These are phyloP conservation scores for Drechslerella stenobrocha DNA, from an alignment of 2,329 filamentous ascomycete genomes.

Conservation along the genomic window DNA sequence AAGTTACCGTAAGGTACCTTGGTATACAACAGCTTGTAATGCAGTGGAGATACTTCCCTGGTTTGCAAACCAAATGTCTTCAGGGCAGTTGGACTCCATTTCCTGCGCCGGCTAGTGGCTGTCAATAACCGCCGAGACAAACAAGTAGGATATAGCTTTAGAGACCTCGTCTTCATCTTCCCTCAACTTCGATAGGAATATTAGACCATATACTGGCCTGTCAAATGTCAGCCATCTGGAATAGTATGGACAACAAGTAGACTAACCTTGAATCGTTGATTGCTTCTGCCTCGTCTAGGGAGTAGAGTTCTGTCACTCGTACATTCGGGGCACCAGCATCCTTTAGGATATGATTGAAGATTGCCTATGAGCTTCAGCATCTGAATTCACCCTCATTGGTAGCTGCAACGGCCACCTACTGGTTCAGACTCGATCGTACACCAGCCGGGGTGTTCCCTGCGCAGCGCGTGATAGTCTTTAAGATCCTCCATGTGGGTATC, in stretches of 20 bases:
- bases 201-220: slow-evolving; percentile 77
- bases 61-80: slow-evolving; percentile 88
- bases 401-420: too few species aligned
- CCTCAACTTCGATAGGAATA: slow-evolving; percentile 80
- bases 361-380: slow-evolving; percentile 61
- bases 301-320: slow-evolving; percentile 75
- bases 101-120: slow-evolving; percentile 55
- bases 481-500: slow-evolving; percentile 22
- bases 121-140: background rate
- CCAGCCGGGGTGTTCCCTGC: slow-evolving; percentile 47
- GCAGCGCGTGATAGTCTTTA: slow-evolving; percentile 12
- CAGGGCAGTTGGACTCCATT: slow-evolving; percentile 62
- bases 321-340: slow-evolving; percentile 75
- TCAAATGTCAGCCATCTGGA: slow-evolving; percentile 6
- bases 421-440: slow-evolving; percentile 50
- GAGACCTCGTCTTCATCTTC: slow-evolving; percentile 59
- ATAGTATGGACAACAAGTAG: slow-evolving; percentile 2
- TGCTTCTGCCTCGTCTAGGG: slow-evolving; percentile 68
- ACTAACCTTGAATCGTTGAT: slow-evolving; percentile 66
- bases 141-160: background rate
- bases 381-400: background rate
- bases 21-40: too few species aligned
- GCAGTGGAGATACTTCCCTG: too few species aligned
- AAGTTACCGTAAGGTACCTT: background rate
- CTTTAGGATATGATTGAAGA: slow-evolving; percentile 82